A percentile compares a stretch with the other conserved stretches of the same genome.
Conservation (phyloP, 2,329 filamentous ascomycete species). For the Pseudogymnoascus sp. region DNA sequence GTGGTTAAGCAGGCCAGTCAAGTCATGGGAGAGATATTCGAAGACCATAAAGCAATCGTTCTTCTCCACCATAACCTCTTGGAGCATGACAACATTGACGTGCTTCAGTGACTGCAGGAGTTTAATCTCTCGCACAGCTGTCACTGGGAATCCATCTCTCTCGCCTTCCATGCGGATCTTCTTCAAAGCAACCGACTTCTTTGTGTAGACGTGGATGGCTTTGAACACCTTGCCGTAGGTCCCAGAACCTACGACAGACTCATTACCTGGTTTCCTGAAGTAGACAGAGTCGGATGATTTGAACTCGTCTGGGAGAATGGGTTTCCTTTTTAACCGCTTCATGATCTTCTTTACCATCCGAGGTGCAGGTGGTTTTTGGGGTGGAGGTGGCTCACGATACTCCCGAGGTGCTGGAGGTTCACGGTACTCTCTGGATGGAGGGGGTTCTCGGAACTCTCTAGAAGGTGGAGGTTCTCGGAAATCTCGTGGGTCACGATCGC, state of each 20-base stretch:
- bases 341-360: conserved; percentile 58
- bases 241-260: conserved; percentile 89
- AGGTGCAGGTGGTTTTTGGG: conserved; percentile 31
- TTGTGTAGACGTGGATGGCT: conserved; percentile 85
- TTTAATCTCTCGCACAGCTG: conserved; percentile 84
- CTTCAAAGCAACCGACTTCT: conserved; percentile 74
- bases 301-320: conserved; percentile 62
- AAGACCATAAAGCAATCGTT: conserved; percentile 99
- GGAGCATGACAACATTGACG: conserved; percentile 70
- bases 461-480: neutral
- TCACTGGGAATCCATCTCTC: conserved; percentile 83
- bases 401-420: neutral
- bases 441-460: neutral
- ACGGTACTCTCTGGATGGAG: neutral
- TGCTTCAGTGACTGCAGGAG: conserved; percentile 80
- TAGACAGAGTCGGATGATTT: conserved; percentile 81
- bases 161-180: conserved; percentile 92
- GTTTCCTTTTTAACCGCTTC: conserved; percentile 62
- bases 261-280: conserved; percentile 91
- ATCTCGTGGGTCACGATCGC: neutral
- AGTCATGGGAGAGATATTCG: conserved; percentile 91
- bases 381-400: conserved; percentile 28
- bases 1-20: conserved; percentile 91
- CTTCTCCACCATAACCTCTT: conserved; percentile 95
- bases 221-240: conserved; percentile 97